A percentile compares a stretch with the other conserved stretches of the same genome.
Evolutionary conservation across 352 stramenopile genomes (phyloP).

Genomic region (Blastocystis sp.): DNA sequence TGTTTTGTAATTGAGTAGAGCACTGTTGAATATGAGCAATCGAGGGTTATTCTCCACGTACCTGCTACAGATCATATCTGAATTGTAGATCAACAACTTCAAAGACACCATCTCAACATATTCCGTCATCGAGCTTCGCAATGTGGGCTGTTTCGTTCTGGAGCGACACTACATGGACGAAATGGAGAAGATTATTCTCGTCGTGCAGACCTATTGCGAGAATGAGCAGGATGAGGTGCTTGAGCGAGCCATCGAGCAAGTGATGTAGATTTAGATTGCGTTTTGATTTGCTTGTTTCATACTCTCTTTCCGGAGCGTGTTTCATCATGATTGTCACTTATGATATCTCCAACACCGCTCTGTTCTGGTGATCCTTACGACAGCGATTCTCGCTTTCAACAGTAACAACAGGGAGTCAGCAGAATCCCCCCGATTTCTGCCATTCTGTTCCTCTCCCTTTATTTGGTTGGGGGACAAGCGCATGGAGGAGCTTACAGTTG

Average conservation of each 20-base stretch:
- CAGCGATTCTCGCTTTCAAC: too few relatives aligned
- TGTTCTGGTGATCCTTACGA: too few relatives aligned
- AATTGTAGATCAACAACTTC: conserved; percentile 23
- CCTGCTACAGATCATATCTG: not conserved
- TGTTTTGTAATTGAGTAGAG: conserved; percentile 14
- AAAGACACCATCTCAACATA: not conserved
- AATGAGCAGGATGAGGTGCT: conserved; percentile 56
- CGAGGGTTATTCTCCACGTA: conserved; percentile 28
- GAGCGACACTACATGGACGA: not conserved
- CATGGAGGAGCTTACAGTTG: conserved; percentile 48
- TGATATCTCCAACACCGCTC: too few relatives aligned
- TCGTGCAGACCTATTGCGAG: conserved; percentile 66
- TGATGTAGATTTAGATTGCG: conserved; percentile 4
- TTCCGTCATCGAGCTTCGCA: conserved; percentile 35
- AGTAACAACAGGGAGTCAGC: too few relatives aligned
- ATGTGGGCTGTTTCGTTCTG: conserved; percentile 68
- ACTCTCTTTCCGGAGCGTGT: too few relatives aligned
- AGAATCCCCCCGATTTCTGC: too few relatives aligned
- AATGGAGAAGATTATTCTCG: conserved; percentile 46
- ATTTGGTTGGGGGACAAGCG: too few relatives aligned
- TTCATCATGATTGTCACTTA: too few relatives aligned
- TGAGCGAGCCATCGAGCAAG: conserved; percentile 51
- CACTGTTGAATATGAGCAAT: not conserved
- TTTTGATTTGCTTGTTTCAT: not conserved
- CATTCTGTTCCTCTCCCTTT: too few relatives aligned